Conservation (phyloP, 257 asterid genomes). For the Salvia rosmarinus region DNA sequence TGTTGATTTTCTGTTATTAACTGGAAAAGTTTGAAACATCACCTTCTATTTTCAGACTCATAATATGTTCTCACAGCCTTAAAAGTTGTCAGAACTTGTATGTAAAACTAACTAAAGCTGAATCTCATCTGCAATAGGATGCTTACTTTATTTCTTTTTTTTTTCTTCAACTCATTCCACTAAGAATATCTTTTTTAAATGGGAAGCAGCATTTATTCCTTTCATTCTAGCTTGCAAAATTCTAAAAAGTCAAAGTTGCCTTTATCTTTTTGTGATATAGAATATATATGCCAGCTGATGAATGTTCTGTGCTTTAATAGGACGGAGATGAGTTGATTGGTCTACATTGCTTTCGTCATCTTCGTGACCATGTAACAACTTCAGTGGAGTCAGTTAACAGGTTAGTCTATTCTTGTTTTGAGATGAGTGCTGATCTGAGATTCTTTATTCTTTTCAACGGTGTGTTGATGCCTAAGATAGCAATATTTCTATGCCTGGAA, state of each 20-base stretch:
- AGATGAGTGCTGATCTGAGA: conserved; percentile 26
- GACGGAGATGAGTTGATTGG: conserved; percentile 94
- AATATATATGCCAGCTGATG: conserved; percentile 6
- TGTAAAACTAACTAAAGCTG: not conserved
- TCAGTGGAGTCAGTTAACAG: conserved; percentile 93
- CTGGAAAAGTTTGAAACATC: conserved; percentile 9
- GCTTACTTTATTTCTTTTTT: conserved; percentile 1
- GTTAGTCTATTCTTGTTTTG: conserved; percentile 51
- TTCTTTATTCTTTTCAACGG: conserved; percentile 26
- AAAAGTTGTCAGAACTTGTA: not conserved
- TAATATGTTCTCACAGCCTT: not conserved
- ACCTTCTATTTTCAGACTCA: not conserved
- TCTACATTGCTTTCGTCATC: conserved; percentile 94
- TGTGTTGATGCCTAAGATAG: conserved; percentile 29
- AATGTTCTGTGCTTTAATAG: conserved; percentile 45
- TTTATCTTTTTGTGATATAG: conserved; percentile 1
- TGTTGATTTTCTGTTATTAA: not conserved
- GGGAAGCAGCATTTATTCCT: conserved; percentile 20
- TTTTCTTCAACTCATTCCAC: conserved; percentile 17
- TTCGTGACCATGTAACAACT: conserved; percentile 77
- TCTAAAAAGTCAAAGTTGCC: conserved; percentile 2
- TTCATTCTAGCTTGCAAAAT: not conserved
- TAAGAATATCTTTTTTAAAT: not conserved
- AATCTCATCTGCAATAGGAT: not conserved
- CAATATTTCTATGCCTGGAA: conserved; percentile 15